Evolutionary conservation across 208 protist genomes (phyloP), one percentile per base, ranked within the genome.

Genomic region (Crithidia fasciculata): DNA sequence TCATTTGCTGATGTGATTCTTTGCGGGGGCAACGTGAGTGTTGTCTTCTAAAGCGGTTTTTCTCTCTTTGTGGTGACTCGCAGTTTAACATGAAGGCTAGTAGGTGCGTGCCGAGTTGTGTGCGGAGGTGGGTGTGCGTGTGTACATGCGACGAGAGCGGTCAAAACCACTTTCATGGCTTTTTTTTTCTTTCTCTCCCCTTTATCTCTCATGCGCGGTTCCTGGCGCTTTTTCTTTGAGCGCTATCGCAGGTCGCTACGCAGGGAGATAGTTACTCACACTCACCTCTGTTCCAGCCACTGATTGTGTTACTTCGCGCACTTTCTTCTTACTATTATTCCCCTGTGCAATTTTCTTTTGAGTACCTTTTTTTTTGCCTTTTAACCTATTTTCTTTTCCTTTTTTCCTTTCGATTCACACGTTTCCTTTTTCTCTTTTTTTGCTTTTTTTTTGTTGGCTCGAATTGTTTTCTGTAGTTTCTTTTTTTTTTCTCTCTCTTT

Each of bases 311-410:
- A 2, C 28, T 28, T 28, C 28, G 28, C 7, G 7, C 15, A 8
- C 15, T 55, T 55, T 55, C 50, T 55, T 55, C 15, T 55, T 55
- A 28, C 6, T 28, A 28, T 28, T 28, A 28, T 28, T 28, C 28
- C 28, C 28, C 28, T 28, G 28, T 28, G 28, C 28, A 28, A 28
- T 63, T 62, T 72, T 62, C 10, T 39, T 36, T 39, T 49, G 36
- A 19, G 36, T 47, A 40, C 47, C 13, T 52, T 53, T 45, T 72
- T 52, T 54, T 28, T 40, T 63, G 59, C 49, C 10, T 72, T 62
- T 72, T 63, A 57, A 52, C 36, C 78, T 39, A 39, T n/a, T 74
- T 60, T 75, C 60, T 74, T 41, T 78, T 70, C 66, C 41, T 69
- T 52, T 47, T 61, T 53, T 61, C 5, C 39, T 37, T 64, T 60